Conservation (phyloP, 1,139 yeast species). For the Blastobotrys serpentis region DNA sequence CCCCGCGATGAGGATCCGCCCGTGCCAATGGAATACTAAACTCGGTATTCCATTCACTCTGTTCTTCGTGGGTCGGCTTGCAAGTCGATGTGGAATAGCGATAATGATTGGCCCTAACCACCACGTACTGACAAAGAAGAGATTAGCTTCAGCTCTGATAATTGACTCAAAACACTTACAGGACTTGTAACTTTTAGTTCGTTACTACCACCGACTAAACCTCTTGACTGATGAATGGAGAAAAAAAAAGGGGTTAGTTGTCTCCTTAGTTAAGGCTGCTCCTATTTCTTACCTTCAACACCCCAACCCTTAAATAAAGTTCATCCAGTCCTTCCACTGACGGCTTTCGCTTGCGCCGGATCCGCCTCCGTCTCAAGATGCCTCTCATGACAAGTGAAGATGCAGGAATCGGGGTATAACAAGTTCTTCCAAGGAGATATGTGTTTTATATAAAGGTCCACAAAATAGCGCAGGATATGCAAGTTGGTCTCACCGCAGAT, state of each 20-base stretch:
- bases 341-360: conserved; percentile 5
- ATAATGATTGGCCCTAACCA: conserved; percentile 32
- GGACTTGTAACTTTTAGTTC: conserved; percentile 16
- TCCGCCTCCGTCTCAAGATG: conserved; percentile 8
- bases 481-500: conserved; percentile 4
- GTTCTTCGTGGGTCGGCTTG: conserved; percentile 25
- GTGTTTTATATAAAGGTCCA: not conserved
- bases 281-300: conserved; percentile 18
- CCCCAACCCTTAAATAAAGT: conserved; percentile 17
- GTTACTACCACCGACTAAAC: conserved; percentile 17
- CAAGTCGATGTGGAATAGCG: conserved; percentile 38
- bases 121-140: conserved; percentile 26
- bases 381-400: conserved; percentile 12
- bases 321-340: conserved; percentile 15
- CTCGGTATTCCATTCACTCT: conserved; percentile 41
- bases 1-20: conserved; percentile 26
- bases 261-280: not conserved
- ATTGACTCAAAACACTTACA: conserved; percentile 1
- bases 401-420: not conserved
- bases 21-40: conserved; percentile 31
- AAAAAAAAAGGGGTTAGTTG: conserved; percentile 1
- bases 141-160: not conserved
- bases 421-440: not conserved
- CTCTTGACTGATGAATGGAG: conserved; percentile 12
- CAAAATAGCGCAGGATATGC: not conserved